Base-by-base conservation (phyloP, 768 basidiomycete genomes). In the Sporobolomyces phaffii region DNA sequence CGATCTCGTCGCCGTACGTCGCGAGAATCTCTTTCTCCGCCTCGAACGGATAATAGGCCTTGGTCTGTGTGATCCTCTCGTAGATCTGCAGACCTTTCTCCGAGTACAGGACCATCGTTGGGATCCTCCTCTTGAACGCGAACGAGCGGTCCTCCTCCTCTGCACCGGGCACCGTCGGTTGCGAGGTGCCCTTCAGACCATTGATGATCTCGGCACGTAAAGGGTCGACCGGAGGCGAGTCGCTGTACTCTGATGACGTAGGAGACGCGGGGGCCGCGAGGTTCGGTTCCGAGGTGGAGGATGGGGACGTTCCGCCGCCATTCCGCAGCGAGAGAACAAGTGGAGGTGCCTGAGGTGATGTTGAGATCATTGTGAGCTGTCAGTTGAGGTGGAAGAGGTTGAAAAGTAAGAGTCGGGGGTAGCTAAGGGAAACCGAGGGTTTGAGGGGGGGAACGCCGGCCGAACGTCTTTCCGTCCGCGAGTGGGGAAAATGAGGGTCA, bases 21-120 rank as follows among this genome's bases (percentile, higher is more conserved):
- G 84, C 86, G 69, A 98, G 80, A 64, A 99, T 88, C 65, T 86
- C 82, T 75, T 94, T 87, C 78, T 98, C 96, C 0, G 90, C 89
- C 5, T 81, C 78, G 77, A 93, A 99, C 40, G 92, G 81, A 76
- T 98, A 98, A 76, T 99, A 99, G 1, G 58, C 73, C 57, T 64
- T 52, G 1, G 82, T 87, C 33, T 84, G 87, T 2, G 91, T 91
- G 53, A 93, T 88, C 43, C 84, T 81, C 78, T 93, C 91, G 79
- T 91, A 94, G 20, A 92, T 81, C 77, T 85, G 82, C 60, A 99
- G 81, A 0, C 96, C 96, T 26, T 80, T 81, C 74, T 93, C 88
- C 70, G 91, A 85, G 78, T 98, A 97, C 14, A 96, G 81, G 15
- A 92, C 81, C 77, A 90, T 67, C 17, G 74, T 75, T 5, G 70